Conservation (phyloP, 306 rosid genomes). For the Prunus davidiana region DNA sequence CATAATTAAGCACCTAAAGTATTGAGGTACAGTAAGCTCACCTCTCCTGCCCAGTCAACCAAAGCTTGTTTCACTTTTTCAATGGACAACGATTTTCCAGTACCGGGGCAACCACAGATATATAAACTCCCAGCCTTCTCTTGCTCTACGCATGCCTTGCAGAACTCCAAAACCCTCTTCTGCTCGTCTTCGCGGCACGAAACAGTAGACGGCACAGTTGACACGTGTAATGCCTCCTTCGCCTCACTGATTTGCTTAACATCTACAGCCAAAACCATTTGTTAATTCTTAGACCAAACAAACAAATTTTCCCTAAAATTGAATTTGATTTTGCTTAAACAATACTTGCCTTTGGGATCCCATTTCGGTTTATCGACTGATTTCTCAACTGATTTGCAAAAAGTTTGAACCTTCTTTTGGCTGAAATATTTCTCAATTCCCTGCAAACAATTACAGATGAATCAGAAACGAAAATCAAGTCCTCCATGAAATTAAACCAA, state of each 20-base stretch:
- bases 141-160: conserved; percentile 59
- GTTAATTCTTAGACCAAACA: background rate
- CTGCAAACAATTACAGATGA: conserved; percentile 28
- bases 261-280: conserved; percentile 34
- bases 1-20: background rate
- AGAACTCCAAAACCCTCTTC: conserved; percentile 61
- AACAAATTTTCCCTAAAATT: background rate
- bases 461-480: background rate
- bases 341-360: conserved; percentile 62
- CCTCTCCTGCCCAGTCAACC: conserved; percentile 68
- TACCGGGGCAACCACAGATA: conserved; percentile 88
- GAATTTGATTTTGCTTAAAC: background rate
- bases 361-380: conserved; percentile 38
- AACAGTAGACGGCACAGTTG: conserved; percentile 54
- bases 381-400: conserved; percentile 17
- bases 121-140: conserved; percentile 80
- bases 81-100: conserved; percentile 78
- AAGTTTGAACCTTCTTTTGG: conserved; percentile 20
- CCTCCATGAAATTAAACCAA: background rate
- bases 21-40: background rate
- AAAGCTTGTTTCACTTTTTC: conserved; percentile 59
- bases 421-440: conserved; percentile 14
- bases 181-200: conserved; percentile 83
- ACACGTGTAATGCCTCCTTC: conserved; percentile 76
- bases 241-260: conserved; percentile 50